Evolutionary conservation across 2,329 filamentous ascomycete species (phyloP).

Genomic region (Colletotrichum theobromicola): DNA sequence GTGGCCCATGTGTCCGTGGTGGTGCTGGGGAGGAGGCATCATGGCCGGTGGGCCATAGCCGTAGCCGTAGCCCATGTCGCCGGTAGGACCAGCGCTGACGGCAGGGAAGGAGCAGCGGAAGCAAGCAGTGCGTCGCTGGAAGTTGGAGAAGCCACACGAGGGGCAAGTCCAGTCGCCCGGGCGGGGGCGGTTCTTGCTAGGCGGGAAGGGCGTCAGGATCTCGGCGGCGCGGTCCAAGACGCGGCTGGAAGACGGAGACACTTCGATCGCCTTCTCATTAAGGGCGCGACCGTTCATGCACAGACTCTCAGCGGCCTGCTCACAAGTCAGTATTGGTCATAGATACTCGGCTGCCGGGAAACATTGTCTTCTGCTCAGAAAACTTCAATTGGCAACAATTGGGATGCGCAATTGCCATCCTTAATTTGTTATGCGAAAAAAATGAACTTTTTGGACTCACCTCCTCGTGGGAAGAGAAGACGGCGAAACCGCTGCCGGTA

Average conservation of each 20-base stretch:
- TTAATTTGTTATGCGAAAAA: neutral
- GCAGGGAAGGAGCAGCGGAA: slow-evolving; percentile 99
- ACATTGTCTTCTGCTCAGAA: neutral
- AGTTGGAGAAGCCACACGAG: slow-evolving; percentile 98
- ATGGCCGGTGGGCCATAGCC: slow-evolving; percentile 81
- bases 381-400: neutral
- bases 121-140: slow-evolving; percentile 96
- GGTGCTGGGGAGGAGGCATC: slow-evolving; percentile 79
- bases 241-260: slow-evolving; percentile 95
- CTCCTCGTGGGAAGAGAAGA: slow-evolving; percentile 99
- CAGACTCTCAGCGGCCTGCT: slow-evolving; percentile 90
- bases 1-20: slow-evolving; percentile 58
- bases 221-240: slow-evolving; percentile 95
- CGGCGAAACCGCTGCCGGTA: slow-evolving; percentile 97
- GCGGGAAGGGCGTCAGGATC: slow-evolving; percentile 95
- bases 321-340: neutral
- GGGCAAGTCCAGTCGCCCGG: slow-evolving; percentile 99
- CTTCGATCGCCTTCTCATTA: slow-evolving; percentile 98
- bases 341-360: neutral
- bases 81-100: slow-evolving; percentile 76
- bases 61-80: slow-evolving; percentile 60
- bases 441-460: slow-evolving; percentile 58
- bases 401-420: neutral
- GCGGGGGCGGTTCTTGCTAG: slow-evolving; percentile 96
- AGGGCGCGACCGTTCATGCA: slow-evolving; percentile 99